Evolutionary conservation across 805 yeast species (phyloP).

Genomic region (Clavispora fructus): DNA sequence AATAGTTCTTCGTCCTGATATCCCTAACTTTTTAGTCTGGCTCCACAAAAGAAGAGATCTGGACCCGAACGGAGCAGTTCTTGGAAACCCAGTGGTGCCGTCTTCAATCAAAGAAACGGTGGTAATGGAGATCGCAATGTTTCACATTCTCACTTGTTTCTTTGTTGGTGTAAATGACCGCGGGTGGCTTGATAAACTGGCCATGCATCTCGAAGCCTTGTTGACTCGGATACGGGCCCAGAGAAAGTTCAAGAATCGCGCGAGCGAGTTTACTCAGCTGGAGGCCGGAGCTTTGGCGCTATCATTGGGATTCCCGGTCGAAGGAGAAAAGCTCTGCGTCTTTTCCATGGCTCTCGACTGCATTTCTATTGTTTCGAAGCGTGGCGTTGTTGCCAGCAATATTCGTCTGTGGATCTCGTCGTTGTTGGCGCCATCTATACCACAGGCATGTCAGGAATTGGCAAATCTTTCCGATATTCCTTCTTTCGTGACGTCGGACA

Average conservation of each 20-base stretch:
- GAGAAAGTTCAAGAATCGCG: background rate
- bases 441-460: slow-evolving; percentile 28
- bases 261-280: background rate
- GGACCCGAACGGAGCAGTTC: background rate
- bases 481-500: slow-evolving; percentile 32
- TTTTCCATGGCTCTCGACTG: background rate
- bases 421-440: slow-evolving; percentile 24
- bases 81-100: slow-evolving; percentile 1
- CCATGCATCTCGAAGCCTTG: slow-evolving; percentile 3
- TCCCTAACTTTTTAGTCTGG: slow-evolving; percentile 14
- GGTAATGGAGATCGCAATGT: slow-evolving; percentile 8
- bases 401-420: slow-evolving; percentile 27
- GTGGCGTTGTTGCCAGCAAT: slow-evolving; percentile 3
- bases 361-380: background rate
- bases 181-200: slow-evolving; percentile 8
- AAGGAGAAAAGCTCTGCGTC: background rate
- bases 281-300: background rate
- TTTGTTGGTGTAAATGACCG: slow-evolving; percentile 3
- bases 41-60: slow-evolving; percentile 9
- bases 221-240: background rate
- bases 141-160: slow-evolving; percentile 11
- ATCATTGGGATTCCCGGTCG: background rate
- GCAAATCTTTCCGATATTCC: slow-evolving; percentile 30
- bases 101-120: background rate
- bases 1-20: slow-evolving; percentile 9